These are phyloP conservation scores for Elasticomyces elasticus DNA, from an alignment of 495 filamentous ascomycete species.

Conservation along the genomic window DNA sequence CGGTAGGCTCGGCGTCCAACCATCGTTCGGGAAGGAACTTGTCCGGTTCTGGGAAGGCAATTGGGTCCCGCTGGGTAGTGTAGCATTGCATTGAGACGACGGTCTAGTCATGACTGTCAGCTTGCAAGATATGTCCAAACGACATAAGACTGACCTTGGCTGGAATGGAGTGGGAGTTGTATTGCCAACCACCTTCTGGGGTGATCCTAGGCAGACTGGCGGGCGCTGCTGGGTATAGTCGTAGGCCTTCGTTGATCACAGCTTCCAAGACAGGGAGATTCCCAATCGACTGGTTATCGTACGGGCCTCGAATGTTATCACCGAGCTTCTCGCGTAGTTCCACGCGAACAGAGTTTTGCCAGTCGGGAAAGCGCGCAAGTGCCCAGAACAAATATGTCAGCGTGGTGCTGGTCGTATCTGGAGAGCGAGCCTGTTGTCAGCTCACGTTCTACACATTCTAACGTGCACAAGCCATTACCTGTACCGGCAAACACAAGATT, in stretches of 20 bases:
- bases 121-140: neutral
- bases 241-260: neutral
- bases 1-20: neutral
- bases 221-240: neutral
- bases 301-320: neutral
- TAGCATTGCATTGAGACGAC: neutral
- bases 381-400: slow-evolving; percentile 1
- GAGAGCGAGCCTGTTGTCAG: neutral
- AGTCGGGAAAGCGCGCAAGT: neutral
- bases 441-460: no score
- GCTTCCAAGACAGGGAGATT: neutral
- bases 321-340: neutral
- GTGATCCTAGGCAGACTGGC: neutral
- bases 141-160: neutral
- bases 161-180: neutral
- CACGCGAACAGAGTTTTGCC: neutral
- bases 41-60: neutral
- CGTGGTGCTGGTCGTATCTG: slow-evolving; percentile 2
- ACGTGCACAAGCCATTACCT: no score
- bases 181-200: neutral
- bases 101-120: neutral
- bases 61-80: neutral
- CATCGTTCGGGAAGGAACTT: neutral
- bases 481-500: neutral
- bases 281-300: neutral